Base-by-base conservation (phyloP, 2,329 filamentous ascomycete species). In the Penicillium digitatum region DNA sequence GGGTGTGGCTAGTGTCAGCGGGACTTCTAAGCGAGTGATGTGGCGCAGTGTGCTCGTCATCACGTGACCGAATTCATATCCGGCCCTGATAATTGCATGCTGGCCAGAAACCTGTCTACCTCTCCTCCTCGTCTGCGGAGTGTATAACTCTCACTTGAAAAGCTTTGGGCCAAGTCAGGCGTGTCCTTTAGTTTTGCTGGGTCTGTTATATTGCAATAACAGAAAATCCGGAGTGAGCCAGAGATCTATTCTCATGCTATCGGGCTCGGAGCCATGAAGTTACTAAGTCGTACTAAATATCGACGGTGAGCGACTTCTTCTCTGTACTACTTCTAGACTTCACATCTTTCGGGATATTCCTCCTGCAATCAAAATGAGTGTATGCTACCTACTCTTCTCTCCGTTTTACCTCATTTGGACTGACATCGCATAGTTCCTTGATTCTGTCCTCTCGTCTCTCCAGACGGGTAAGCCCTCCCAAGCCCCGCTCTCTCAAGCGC, bases 371-470 rank as follows among this genome's bases (percentile, higher is more conserved):
- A 67, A 48, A 20, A 76, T 76, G 74, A 77, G 74, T 69, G 74
- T 77, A 69, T 57, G 68, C 54, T 26, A 16, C 31, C 26, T 31
- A 6, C 45, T 10, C 35, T 37, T 22, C 42, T 53, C 16, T 35
- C 24, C 14, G 16, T 22, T 32, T n/a, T 27, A 31, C 12, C 7
- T 26, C 8, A 34, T 45, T 51, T 48, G 52, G 42, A 52, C 68
- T 72, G 46, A 72, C 55, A 40, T 48, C 40, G 12, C 26, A n/a
- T 56, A 79, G 77, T 79, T 80, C 60, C 74, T 81, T 54, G 78
- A 78, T 63, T 80, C 78, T 22, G 74, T 81, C 37, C 74, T 81
- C 57, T 75, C 77, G 54, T 80, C 78, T 37, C 77, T 81, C 56
- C 76, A 76, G 64, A 76, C 72, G 57, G 74, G 74, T 20, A 72